Base-by-base conservation (phyloP, 2,329 filamentous ascomycete genomes). In the Sclerotinia spermophila region DNA sequence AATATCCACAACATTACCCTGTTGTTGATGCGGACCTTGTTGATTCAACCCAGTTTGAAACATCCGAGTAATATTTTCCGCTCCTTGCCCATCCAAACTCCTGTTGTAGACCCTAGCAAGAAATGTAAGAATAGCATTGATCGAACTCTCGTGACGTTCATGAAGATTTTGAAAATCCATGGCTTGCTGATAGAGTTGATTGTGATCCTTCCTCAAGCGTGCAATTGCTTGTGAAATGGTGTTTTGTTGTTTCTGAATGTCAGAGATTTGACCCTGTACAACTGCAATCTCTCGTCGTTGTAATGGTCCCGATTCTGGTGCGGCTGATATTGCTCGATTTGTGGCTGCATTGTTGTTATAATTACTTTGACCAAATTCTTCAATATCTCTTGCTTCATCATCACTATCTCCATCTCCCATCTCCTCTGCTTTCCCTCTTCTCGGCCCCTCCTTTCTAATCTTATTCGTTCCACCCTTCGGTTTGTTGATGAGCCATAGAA, bases 111-210 rank as follows among this genome's bases (percentile, higher is more conserved):
- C 95, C 19, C 96, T 98, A 60, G 95, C 96, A 30, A 99, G 86
- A 80, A 99, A 98, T 65, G 94, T 97, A 56, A 99, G 86, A 73
- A 99, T 98, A n/a, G 95, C 95, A 78, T 97, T 98, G 81, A 99
- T 98, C 0, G 95, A 97, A 79, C 95, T 97, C 79, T 99, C 96
- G 78, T 99, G 96, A n/a, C 96, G 90, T 76, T 95, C 94, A 78
- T 98, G 95, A 79, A 97, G 89, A 71, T 89, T 92, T 80, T 98
- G 94, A 79, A 97, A 97, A 71, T 92, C 90, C 59, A 92, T 86
- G 0, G 95, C 94, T 80, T 97, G 94, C 70, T 92, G 91, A 77
- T 94, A 96, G 42, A 97, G 86, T 73, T 95, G 90, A 72, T 93
- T 90, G 78, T 98, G 96, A 77, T 97, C 94, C 72, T 91, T 88